Conservation (phyloP, 257 asterid genomes). For the Plantago elongata region DNA sequence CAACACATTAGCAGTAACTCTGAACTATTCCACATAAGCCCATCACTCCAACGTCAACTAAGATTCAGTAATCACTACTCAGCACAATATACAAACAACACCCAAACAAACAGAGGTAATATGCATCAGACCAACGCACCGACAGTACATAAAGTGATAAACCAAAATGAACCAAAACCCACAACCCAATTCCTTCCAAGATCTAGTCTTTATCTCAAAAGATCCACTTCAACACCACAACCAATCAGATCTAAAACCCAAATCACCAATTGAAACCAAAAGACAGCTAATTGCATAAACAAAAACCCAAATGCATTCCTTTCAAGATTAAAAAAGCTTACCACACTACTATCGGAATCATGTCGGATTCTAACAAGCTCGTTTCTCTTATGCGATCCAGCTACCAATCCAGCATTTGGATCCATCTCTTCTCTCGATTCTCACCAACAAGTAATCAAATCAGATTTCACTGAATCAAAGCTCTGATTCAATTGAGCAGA, state of each 20-base stretch:
- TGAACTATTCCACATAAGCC: too few relatives aligned
- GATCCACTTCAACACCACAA: conserved; percentile 25
- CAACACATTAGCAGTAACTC: conserved; percentile 1
- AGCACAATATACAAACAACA: background rate
- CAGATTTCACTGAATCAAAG: too few relatives aligned
- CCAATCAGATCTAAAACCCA: conserved; percentile 37
- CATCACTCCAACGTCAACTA: too few relatives aligned
- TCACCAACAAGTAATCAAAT: too few relatives aligned
- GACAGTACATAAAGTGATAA: conserved; percentile 11
- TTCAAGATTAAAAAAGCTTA: conserved; percentile 25
- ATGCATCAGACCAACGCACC: background rate
- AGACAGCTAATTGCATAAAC: conserved; percentile 10
- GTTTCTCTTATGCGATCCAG: conserved; percentile 80
- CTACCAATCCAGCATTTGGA: conserved; percentile 75
- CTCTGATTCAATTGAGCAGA: too few relatives aligned
- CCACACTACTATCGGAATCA: conserved; percentile 80
- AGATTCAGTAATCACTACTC: too few relatives aligned
- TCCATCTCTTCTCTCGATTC: conserved; percentile 39
- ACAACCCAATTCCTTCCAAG: background rate
- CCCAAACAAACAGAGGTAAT: background rate
- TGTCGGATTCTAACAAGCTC: conserved; percentile 68
- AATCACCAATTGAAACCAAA: background rate
- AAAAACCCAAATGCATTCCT: conserved; percentile 20
- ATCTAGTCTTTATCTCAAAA: conserved; percentile 9
- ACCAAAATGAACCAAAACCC: conserved; percentile 2